Evolutionary conservation across 1,284 basidiomycete species (phyloP).

Genomic region (Phaffia rhodozyma): DNA sequence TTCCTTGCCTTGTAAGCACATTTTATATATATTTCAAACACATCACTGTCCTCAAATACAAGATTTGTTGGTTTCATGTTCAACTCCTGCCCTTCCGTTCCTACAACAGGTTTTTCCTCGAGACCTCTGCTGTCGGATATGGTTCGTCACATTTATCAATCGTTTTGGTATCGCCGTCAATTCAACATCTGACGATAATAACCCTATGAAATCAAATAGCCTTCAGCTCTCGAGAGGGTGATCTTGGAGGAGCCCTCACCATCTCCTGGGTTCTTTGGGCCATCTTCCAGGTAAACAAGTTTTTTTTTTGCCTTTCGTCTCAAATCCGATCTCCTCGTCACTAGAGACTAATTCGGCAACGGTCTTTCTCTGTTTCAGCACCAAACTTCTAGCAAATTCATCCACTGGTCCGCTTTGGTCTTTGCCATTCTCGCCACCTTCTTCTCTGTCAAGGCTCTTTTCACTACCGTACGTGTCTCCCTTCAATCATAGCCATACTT

Average conservation of each 20-base stretch:
- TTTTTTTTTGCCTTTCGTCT: background rate
- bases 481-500: background rate
- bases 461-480: constrained; percentile 31
- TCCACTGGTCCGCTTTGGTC: constrained; percentile 76
- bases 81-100: background rate
- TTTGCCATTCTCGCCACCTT: constrained; percentile 76
- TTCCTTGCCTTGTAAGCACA: constrained; percentile 62
- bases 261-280: constrained; percentile 35
- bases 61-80: background rate
- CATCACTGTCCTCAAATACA: too few relatives aligned
- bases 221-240: constrained; percentile 76
- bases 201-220: constrained; percentile 75
- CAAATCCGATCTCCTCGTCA: background rate
- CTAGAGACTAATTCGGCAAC: background rate
- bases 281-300: constrained; percentile 26
- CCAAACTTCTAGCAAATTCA: constrained; percentile 47
- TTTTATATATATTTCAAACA: too few relatives aligned
- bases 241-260: constrained; percentile 41
- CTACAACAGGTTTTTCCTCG: constrained; percentile 65
- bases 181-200: background rate
- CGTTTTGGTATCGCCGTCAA: background rate
- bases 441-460: constrained; percentile 64
- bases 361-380: constrained; percentile 59
- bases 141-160: constrained; percentile 38
- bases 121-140: constrained; percentile 79